A percentile compares a stretch with the other conserved stretches of the same genome.
phyloP scores from a whole-genome alignment of 495 filamentous ascomycete genomes.

The Xylaria palmicola region DNA sequence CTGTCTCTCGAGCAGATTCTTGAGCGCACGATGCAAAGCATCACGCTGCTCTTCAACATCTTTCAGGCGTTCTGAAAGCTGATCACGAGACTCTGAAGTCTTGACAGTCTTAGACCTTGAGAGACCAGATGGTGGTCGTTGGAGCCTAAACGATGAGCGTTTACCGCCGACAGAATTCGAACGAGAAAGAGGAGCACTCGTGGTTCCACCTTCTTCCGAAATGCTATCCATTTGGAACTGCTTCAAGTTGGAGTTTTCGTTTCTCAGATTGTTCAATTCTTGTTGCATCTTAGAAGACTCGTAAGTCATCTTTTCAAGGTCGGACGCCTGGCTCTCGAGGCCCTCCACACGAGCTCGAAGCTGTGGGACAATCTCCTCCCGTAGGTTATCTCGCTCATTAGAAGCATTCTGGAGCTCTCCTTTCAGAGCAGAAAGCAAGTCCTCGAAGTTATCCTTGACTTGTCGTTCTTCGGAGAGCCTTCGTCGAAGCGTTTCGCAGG shows the following conservation, averaged over 20 bases:
- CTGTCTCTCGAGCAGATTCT: constrained; percentile 83
- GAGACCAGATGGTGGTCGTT: constrained; percentile 35
- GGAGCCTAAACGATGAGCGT: constrained; percentile 27
- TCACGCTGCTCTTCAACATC: constrained; percentile 93
- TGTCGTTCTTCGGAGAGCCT: constrained; percentile 81
- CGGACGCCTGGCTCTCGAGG: constrained; percentile 65
- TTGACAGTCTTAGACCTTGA: constrained; percentile 64
- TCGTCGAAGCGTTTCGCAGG: constrained; percentile 76
- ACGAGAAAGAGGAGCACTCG: constrained; percentile 34
- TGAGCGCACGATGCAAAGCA: constrained; percentile 81
- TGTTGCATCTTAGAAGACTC: constrained; percentile 78
- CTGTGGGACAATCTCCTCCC: constrained; percentile 79
- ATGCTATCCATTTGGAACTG: constrained; percentile 31
- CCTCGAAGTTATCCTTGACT: constrained; percentile 91
- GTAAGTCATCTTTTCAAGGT: constrained; percentile 67
- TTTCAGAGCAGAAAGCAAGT: constrained; percentile 79
- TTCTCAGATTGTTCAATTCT: constrained; percentile 67
- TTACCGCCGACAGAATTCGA: constrained; percentile 45
- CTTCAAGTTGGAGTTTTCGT: constrained; percentile 57
- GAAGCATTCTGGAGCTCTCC: constrained; percentile 76
- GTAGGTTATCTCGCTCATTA: constrained; percentile 88
- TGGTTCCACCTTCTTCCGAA: constrained; percentile 26
- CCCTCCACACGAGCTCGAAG: constrained; percentile 71
- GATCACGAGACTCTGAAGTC: constrained; percentile 63
- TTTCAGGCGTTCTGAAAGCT: constrained; percentile 79